Evolutionary conservation across 192 early-diverging fungal species (phyloP).

Genomic region (Spinellus fusiger): DNA sequence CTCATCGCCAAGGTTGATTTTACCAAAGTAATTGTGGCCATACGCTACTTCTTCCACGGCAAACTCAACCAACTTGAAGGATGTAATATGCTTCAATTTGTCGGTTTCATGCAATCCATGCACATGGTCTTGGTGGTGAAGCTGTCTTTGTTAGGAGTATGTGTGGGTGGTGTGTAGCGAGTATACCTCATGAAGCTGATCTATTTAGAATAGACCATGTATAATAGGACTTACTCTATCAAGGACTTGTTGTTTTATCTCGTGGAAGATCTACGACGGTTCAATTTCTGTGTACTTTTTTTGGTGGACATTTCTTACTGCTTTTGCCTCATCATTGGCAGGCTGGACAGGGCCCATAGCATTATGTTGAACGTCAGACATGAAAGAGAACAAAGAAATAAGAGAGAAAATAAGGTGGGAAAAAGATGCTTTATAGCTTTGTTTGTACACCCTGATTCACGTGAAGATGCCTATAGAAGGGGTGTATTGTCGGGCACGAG

Average conservation of each 20-base stretch:
- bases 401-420: not conserved
- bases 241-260: slow-evolving; percentile 36
- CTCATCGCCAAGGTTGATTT: slow-evolving; percentile 44
- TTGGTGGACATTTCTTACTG: slow-evolving; percentile 7
- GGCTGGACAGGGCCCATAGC: slow-evolving; percentile 32
- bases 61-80: slow-evolving; percentile 41
- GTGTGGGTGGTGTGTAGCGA: not conserved
- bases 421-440: too few species aligned
- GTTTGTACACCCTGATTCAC: too few species aligned
- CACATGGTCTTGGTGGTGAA: slow-evolving; percentile 34
- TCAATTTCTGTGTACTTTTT: not conserved
- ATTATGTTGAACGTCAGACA: slow-evolving; percentile 44
- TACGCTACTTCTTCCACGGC: slow-evolving; percentile 47
- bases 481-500: too few species aligned
- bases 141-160: not conserved
- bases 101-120: slow-evolving; percentile 46
- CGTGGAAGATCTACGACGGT: slow-evolving; percentile 26
- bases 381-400: slow-evolving; percentile 5
- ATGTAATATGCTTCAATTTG: slow-evolving; percentile 39
- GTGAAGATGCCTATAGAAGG: too few species aligned
- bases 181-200: not conserved
- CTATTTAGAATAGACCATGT: not conserved
- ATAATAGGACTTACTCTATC: slow-evolving; percentile 22
- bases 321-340: slow-evolving; percentile 35
- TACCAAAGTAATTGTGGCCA: slow-evolving; percentile 50